Evolutionary conservation across 495 filamentous ascomycete genomes (phyloP), one percentile per base, ranked within the genome.

Genomic region (Lentithecium fluviatile): DNA sequence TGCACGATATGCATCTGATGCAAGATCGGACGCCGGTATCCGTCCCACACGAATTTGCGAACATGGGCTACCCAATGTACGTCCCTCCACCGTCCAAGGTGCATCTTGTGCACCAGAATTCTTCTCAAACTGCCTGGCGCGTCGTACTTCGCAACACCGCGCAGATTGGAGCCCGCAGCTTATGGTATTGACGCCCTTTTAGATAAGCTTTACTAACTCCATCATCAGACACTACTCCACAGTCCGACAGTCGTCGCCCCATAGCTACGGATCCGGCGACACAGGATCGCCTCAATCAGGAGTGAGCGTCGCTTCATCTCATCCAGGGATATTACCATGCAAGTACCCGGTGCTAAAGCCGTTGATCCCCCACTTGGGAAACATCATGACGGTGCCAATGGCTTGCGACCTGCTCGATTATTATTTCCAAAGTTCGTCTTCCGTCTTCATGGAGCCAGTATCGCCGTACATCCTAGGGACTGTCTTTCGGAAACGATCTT

Each of bases 391-490:
- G 0, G 52, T 74, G 12, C 45, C 66, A 8, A 74, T 78, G 52
- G 79, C 79, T 0, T 80, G 77, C 45, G 76, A 81, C 52, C 69
- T 82, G 43, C 69, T 82, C 6, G 79, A 81, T 29, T 70, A 79
- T 12, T 82, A 77, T 60, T 82, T 82, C 58, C 70, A 74, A 50
- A 77, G 77, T 29, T 71, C 76, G 42, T 74, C 73, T 1, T 79
- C 72, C 17, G 67, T 71, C 11, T 63, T 76, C 21, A 79, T 79
- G 56, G 71, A 75, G 29, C 77, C 75, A 0, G 64, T 64, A 10
- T 70, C 64, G 34, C 64, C 64, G 2, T 77, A 78, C 50, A 71
- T 78, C 19, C 69, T 77, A 15, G 70, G 70, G 0, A 70, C 69
- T 36, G 67, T 79, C 10, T 70, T 78, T 17, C 61, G 74, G 40